These are phyloP conservation scores for Russula brevipes DNA, from an alignment of 768 basidiomycete species.

Conservation along the genomic window DNA sequence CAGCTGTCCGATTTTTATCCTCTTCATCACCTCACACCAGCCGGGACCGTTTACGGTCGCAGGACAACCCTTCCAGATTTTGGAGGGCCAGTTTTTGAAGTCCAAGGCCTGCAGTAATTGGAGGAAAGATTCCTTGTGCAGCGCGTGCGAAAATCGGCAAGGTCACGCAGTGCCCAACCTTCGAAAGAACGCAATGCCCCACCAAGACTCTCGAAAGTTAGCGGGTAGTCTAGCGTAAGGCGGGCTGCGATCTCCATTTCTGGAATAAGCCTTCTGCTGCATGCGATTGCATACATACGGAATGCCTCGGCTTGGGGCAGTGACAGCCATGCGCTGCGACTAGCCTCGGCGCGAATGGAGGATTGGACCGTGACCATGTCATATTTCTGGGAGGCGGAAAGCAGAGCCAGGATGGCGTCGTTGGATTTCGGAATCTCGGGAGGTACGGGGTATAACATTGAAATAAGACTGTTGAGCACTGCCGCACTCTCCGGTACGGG, in stretches of 20 bases:
- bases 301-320: not conserved
- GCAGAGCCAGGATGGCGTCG: not conserved
- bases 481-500: not conserved
- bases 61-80: not conserved
- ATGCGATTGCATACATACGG: constrained; percentile 1
- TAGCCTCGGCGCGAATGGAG: not conserved
- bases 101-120: too few relatives aligned
- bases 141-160: not conserved
- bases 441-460: not conserved
- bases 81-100: too few relatives aligned
- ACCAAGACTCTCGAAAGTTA: not conserved
- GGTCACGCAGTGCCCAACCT: constrained; percentile 2
- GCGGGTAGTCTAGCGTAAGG: not conserved
- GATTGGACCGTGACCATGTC: constrained; percentile 9
- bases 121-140: not conserved
- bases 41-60: not conserved
- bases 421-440: not conserved
- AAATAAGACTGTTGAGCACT: constrained; percentile 6
- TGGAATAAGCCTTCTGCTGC: not conserved
- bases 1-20: not conserved
- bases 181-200: not conserved
- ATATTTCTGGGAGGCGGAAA: constrained; percentile 8
- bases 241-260: not conserved
- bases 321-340: not conserved
- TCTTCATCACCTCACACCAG: not conserved